phyloP scores from a whole-genome alignment of 2,329 filamentous ascomycete species.

The Phialemonium atrogriseum region DNA sequence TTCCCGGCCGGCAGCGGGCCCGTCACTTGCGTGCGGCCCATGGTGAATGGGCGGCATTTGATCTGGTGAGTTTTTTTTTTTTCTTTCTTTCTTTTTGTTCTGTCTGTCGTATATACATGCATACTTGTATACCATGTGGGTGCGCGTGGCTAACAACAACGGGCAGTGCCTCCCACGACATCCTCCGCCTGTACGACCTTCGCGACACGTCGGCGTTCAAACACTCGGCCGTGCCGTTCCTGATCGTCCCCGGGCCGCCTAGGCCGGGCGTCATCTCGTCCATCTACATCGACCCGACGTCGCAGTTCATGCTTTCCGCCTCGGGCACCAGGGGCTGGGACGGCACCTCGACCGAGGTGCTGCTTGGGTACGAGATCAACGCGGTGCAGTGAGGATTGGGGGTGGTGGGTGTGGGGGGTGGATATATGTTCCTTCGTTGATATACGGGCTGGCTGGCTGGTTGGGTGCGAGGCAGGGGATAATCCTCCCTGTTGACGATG shows the following conservation, averaged over 20 bases:
- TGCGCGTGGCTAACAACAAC: conserved; percentile 7
- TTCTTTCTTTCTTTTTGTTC: conserved; percentile 3
- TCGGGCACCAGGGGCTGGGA: conserved; percentile 95
- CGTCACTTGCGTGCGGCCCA: conserved; percentile 78
- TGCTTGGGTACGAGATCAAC: conserved; percentile 89
- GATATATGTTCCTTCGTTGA: too few relatives aligned
- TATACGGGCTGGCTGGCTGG: too few relatives aligned
- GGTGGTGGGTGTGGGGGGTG: too few relatives aligned
- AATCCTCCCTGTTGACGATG: too few relatives aligned
- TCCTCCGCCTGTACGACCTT: conserved; percentile 86
- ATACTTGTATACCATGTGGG: neutral
- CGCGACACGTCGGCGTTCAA: conserved; percentile 56
- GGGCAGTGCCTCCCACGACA: conserved; percentile 80
- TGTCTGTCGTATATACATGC: neutral
- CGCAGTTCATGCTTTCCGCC: conserved; percentile 83
- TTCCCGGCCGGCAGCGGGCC: conserved; percentile 85
- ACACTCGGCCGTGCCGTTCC: conserved; percentile 79
- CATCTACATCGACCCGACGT: conserved; percentile 80
- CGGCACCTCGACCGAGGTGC: conserved; percentile 76
- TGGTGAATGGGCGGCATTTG: conserved; percentile 88
- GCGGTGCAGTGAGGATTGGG: too few relatives aligned
- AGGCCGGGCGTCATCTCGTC: conserved; percentile 80
- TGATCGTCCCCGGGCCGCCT: conserved; percentile 85
- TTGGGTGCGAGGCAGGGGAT: too few relatives aligned
- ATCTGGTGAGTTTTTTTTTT: conserved; percentile 47